Evolutionary conservation across 129 eudicot genomes (phyloP), one percentile per base, ranked within the genome.

Genomic region (Centella asiatica): DNA sequence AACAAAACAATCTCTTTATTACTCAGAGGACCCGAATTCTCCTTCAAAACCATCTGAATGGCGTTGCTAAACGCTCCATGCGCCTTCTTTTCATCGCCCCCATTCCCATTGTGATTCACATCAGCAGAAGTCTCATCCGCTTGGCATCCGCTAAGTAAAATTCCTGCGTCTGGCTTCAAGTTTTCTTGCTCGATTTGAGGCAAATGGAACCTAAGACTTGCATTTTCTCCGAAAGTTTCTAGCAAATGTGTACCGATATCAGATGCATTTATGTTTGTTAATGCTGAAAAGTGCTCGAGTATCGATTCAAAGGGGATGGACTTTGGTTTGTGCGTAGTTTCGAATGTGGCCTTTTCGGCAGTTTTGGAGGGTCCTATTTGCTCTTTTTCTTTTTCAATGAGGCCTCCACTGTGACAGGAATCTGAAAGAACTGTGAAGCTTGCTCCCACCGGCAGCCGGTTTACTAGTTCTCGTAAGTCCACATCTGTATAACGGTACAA

Each of bases 361-460:
- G 62, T 44, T 44, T 63, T 56, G 20, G 69, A 58, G 1, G 90
- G 90, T 17, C 96, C 98, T 17, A 92, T 84, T 74, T 92, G 96
- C 73, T 92, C 96, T 28, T 77, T 87, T 57, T 84, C 98, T 58
- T 92, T 82, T 84, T 92, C 79, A 45, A 92, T 92, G 25, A 92
- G 82, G 47, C 96, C 98, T 6, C 98, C 98, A 53, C 98, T 92
- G 57, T 87, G 95, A 55, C 98, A 92, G 7, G 98, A 92, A 47
- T 92, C 98, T 0, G 98, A 92, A 23, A 92, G 70, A 57, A 92
- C 71, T 27, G 98, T 92, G 84, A 92, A 80, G 34, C 37, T 81
- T 60, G 87, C 84, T 57, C 88, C 90, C 28, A 69, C 69, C 0
- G 96, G 98, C 0, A 87, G 69, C 44, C 84, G 80, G 32, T 92